Base-by-base conservation (phyloP, 2,329 filamentous ascomycete genomes). In the Stemphylium vesicarium region DNA sequence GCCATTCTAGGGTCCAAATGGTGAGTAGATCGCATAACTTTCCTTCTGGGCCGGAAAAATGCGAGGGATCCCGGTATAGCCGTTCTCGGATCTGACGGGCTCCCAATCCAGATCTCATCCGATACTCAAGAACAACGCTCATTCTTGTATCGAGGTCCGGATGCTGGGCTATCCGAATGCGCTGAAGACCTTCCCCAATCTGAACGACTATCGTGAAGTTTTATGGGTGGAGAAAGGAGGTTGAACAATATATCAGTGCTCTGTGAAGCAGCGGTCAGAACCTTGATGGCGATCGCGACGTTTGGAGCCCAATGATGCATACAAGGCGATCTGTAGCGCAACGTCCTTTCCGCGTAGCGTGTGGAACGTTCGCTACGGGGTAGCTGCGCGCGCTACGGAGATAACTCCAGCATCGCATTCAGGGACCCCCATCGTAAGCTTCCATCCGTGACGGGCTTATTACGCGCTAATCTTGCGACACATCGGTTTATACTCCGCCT, bases 211-310 rank as follows among this genome's bases (percentile, higher is more conserved):
- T 18, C 15, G 41, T 22, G 11, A 33, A 13, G 6, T 6, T 10
- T 40, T 5, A 12, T 8, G 16, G 7, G 9, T 16, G 15, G 15
- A 15, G 15, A 33, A 33, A 22, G 9, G 29, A 31, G 16, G 16
- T 13, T 11, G 20, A 12, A 1, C 15, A 26, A 15, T 18, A 15
- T 16, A 15, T 45, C 26, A 16, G 2, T 15, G 7, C 20, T 26
- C 31, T 12, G 18, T 40, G 35, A 33, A 50, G 29, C 26, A 50
- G 39, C 39, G 33, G 39, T 36, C 26, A 36, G n/a, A 54, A 44
- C 46, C 48, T 22, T 50, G 20, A 10, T 26, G 37, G 22, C 4
- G 16, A 48, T 48, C 31, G 8, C 11, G 16, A 12, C 37, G 24
- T 40, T 36, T 4, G 13, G 18, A 44, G 40, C 33, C 18, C 24